Base-by-base conservation (phyloP, 179 eudicot genomes). In the Heliamphora pulchella region DNA sequence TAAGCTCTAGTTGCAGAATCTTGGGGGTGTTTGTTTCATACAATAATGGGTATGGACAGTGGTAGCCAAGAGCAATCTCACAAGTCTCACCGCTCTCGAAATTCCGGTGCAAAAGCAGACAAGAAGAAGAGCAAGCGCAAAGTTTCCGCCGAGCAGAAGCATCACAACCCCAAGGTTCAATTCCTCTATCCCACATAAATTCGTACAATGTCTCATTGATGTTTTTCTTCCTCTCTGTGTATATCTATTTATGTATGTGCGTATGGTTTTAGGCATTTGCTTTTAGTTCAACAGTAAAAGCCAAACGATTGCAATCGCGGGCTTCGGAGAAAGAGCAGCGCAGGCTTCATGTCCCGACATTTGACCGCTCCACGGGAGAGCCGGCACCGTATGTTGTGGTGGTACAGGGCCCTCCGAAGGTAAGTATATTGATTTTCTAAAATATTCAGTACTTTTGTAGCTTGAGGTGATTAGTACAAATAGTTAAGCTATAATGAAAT, bases 391-490 rank as follows among this genome's bases (percentile, higher is more conserved):
- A 76, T 87, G 97, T 95, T 80, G 87, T 95, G 73, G 94, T 92
- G 15, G 98, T 95, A 63, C 98, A 95, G 54, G 98, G 98, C 61
- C 98, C 98, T 84, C 97, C 98, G 0, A 71, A 91, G 97, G 98
- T 88, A 76, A 59, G 54, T 44, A 51, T 8, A 8, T 51, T 13
- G 5, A n/a, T 51, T 51, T 50, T 20, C 22, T 18, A 8, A 51
- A n/a, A 44, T 17, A 14, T 20, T 44, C 54, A 0, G 51, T 31
- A 31, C 31, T 31, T 31, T 31, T 31, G 73, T 51, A 41, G 48
- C 20, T 67, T 70, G 43, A 10, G 75, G 54, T 73, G 22, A 11
- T 53, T 54, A 22, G 20, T 54, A 53, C 59, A 4, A 57, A 14
- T 11, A 10, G 0, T 5, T 9, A 22, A 54, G 18, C 39, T 53